A percentile compares a stretch with the other conserved stretches of the same genome.
Evolutionary conservation across 2,329 filamentous ascomycete genomes (phyloP).

Genomic region (Ophiostoma tasmaniense): DNA sequence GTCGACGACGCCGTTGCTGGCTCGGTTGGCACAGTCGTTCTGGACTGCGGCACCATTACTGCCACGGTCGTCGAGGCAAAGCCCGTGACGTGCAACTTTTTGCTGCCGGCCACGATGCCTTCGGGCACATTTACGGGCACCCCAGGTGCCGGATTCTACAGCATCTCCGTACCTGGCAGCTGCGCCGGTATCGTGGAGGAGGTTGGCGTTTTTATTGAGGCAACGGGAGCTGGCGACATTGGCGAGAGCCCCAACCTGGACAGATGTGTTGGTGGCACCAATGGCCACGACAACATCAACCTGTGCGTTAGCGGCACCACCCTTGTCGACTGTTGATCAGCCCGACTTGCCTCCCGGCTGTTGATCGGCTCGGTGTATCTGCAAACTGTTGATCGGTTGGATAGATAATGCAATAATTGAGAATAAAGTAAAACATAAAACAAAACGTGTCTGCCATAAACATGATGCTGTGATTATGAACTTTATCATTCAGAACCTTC

Average conservation of each 20-base stretch:
- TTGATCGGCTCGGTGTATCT: neutral
- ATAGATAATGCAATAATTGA: neutral
- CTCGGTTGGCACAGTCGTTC: neutral
- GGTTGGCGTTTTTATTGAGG: neutral
- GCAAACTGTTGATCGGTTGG: neutral
- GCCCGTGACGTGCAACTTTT: neutral
- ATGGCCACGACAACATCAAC: neutral
- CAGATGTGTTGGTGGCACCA: neutral
- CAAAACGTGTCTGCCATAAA: too few relatives aligned
- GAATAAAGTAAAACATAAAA: neutral
- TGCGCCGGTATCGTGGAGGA: neutral
- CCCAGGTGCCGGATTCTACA: neutral
- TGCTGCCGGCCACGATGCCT: neutral
- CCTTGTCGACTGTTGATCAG: neutral
- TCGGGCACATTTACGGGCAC: neutral
- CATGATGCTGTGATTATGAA: too few relatives aligned
- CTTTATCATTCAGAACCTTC: too few relatives aligned
- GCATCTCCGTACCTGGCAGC: neutral
- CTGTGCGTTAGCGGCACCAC: neutral
- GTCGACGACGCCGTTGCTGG: neutral
- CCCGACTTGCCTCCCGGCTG: neutral
- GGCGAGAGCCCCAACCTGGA: constrained; percentile 2
- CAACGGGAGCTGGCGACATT: neutral
- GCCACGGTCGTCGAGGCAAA: neutral
- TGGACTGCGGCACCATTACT: neutral